A percentile compares a stretch with the other conserved stretches of the same genome.
Conservation (phyloP, 345 rosid species). For the Stellera chamaejasme region DNA sequence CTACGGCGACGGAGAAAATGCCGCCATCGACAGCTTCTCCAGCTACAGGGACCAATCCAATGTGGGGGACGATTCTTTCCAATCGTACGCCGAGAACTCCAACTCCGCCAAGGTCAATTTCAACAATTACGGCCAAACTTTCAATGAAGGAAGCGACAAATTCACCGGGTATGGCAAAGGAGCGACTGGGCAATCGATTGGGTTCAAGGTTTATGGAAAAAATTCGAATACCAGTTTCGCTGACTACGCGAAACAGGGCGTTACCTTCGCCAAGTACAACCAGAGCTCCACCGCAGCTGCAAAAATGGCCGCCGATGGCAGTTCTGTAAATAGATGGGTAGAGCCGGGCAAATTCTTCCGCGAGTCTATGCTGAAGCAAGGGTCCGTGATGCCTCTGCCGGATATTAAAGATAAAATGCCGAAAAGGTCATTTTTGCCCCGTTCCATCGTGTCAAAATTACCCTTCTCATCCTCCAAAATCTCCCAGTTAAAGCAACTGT, state of each 20-base stretch:
- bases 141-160: slow-evolving; percentile 35
- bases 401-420: slow-evolving; percentile 92
- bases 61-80: slow-evolving; percentile 55
- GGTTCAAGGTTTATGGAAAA: slow-evolving; percentile 35
- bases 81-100: slow-evolving; percentile 57
- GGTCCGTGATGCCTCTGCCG: slow-evolving; percentile 71
- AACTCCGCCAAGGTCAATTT: slow-evolving; percentile 31
- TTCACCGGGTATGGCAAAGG: slow-evolving; percentile 40
- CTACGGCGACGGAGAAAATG: slow-evolving; percentile 49
- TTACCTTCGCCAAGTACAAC: slow-evolving; percentile 42
- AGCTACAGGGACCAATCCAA: slow-evolving; percentile 51
- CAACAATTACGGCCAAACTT: slow-evolving; percentile 36
- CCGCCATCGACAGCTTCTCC: slow-evolving; percentile 32
- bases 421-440: slow-evolving; percentile 80
- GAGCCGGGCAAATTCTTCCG: slow-evolving; percentile 84
- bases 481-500: slow-evolving; percentile 24
- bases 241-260: slow-evolving; percentile 33
- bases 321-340: slow-evolving; percentile 53
- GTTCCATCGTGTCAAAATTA: slow-evolving; percentile 42
- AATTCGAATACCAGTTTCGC: slow-evolving; percentile 37
- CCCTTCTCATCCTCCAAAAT: slow-evolving; percentile 47
- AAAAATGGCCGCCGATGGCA: slow-evolving; percentile 20
- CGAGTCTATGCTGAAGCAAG: slow-evolving; percentile 55
- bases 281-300: slow-evolving; percentile 11
- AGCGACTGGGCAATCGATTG: slow-evolving; percentile 20